Evolutionary conservation across 1,284 basidiomycete genomes (phyloP), one percentile per base, ranked within the genome.

Genomic region (Ceratobasidium sp.): DNA sequence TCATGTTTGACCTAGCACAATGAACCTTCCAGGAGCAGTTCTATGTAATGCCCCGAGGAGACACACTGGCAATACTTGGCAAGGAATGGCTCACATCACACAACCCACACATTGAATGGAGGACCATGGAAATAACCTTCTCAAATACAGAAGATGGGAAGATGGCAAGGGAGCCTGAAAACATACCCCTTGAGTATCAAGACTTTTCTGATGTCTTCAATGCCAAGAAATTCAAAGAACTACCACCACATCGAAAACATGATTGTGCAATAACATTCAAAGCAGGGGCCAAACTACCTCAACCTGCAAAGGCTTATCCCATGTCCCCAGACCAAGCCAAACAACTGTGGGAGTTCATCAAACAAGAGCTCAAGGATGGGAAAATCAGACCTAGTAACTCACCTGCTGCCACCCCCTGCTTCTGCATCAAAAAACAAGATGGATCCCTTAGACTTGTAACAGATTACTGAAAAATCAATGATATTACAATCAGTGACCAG

Each of bases 351-450:
- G 27, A 30, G 27, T 30, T 30, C 27, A 30, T 30, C 27, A 30
- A 30, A 30, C 27, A 30, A 30, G 27, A 30, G 27, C 27, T 30
- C 27, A 30, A 30, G 27, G 27, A 30, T 30, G 70, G 70, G 20
- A 48, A 46, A 27, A 60, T 73, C 35, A 52, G 48, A 30, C 70
- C 14, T 14, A 73, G 52, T 10, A 78, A 78, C 46, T 78, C 68
- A 4, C 77, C 68, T 2, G 48, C 35, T n/a, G 35, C 69, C 7
- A 18, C 77, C n/a, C 77, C 77, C 3, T 38, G 48, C 20, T 73
- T 78, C 57, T 78, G 60, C 41, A 38, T 71, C 30, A 69, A 71
- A 33, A 78, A 78, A 41, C 55, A 54, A 44, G 65, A 69, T 38
- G 50, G 65, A 67, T 71, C 33, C 23, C 52, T 54, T 14, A 73